Evolutionary conservation across 2,329 filamentous ascomycete species (phyloP).

Genomic region (Aureobasidium sp.): DNA sequence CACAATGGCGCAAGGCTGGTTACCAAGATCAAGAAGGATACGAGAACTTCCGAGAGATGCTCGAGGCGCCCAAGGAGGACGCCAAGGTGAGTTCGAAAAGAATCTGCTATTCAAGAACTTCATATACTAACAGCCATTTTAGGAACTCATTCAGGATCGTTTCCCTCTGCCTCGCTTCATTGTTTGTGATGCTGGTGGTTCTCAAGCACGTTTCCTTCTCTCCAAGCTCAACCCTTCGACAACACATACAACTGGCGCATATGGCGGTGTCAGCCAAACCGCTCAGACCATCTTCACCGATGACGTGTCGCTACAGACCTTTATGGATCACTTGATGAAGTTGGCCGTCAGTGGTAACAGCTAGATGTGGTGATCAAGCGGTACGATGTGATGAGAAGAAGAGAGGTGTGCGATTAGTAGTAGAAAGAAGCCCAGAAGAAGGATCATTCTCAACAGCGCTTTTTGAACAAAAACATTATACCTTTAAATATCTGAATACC

Average conservation of each 20-base stretch:
- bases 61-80: slow-evolving; percentile 94
- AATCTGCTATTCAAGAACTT: too few relatives aligned
- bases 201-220: slow-evolving; percentile 90
- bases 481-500: too few relatives aligned
- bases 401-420: neutral
- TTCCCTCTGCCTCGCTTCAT: slow-evolving; percentile 99
- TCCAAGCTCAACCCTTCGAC: slow-evolving; percentile 97
- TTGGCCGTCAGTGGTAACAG: slow-evolving; percentile 30
- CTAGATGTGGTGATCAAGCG: slow-evolving; percentile 13
- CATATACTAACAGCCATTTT: neutral
- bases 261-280: slow-evolving; percentile 77
- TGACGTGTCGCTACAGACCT: slow-evolving; percentile 94
- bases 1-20: slow-evolving; percentile 94
- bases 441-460: neutral
- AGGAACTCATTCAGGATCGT: slow-evolving; percentile 94
- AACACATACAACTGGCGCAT: slow-evolving; percentile 77
- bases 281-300: slow-evolving; percentile 99
- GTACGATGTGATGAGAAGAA: neutral
- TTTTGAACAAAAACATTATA: neutral
- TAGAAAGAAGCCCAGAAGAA: neutral
- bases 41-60: slow-evolving; percentile 81
- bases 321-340: slow-evolving; percentile 99
- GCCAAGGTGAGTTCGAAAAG: slow-evolving; percentile 60
- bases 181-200: slow-evolving; percentile 96
- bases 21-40: slow-evolving; percentile 98